Conservation (phyloP, 352 stramenopile species). For the Pythium sp. region DNA sequence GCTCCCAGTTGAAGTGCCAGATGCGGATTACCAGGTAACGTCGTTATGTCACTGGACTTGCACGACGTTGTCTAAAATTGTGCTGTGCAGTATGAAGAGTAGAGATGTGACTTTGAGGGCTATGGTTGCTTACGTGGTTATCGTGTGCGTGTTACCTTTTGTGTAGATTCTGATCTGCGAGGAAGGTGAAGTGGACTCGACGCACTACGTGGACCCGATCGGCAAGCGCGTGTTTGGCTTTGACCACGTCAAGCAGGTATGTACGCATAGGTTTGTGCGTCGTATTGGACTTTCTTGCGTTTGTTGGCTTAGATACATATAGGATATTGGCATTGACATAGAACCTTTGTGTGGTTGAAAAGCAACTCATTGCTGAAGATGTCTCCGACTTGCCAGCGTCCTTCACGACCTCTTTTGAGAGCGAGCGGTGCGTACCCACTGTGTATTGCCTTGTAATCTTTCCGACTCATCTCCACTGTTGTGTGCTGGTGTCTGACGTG, state of each 20-base stretch:
- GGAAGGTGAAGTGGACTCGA: conserved; percentile 75
- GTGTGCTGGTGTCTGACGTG: conserved; percentile 1
- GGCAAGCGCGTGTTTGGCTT: conserved; percentile 76
- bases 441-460: neutral
- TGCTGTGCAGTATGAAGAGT: neutral
- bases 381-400: conserved; percentile 39
- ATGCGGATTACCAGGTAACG: conserved; percentile 73
- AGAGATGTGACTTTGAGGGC: neutral
- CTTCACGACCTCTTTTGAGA: conserved; percentile 53
- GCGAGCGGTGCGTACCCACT: conserved; percentile 50
- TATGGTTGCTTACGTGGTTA: neutral
- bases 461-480: neutral
- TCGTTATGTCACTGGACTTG: neutral
- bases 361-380: conserved; percentile 53
- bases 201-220: conserved; percentile 84
- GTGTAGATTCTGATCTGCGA: conserved; percentile 78
- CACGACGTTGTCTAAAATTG: neutral
- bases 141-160: neutral
- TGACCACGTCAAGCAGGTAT: conserved; percentile 82
- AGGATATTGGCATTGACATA: neutral
- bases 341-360: neutral
- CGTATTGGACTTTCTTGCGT: neutral
- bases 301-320: neutral
- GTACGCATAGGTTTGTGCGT: neutral
- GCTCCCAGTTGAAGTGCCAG: conserved; percentile 63